Evolutionary conservation across 2,329 filamentous ascomycete genomes (phyloP).

Genomic region (Phaeosphaeria sp.): DNA sequence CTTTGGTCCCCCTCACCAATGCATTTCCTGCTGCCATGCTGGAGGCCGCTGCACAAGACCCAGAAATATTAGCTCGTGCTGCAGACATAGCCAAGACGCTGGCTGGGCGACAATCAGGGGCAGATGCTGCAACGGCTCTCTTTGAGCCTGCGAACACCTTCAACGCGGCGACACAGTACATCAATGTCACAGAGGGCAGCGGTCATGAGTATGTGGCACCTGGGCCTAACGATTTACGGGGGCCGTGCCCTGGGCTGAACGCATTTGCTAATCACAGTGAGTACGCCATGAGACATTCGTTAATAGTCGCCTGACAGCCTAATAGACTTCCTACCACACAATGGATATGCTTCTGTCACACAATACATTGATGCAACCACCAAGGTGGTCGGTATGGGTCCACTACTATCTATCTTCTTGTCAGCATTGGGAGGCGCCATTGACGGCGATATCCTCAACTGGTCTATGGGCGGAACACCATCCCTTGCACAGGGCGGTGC

Average conservation of each 20-base stretch:
- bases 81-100: conserved; percentile 19
- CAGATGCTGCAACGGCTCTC: conserved; percentile 23
- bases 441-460: conserved; percentile 26
- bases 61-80: conserved; percentile 20
- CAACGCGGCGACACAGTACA: conserved; percentile 21
- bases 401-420: conserved; percentile 18
- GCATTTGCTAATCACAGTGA: conserved; percentile 32
- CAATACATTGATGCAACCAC: conserved; percentile 29
- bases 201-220: conserved; percentile 34
- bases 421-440: conserved; percentile 24
- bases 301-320: neutral
- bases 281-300: neutral
- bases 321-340: conserved; percentile 28
- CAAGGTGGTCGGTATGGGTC: conserved; percentile 31
- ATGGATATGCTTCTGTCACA: conserved; percentile 24
- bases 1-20: conserved; percentile 15
- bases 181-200: conserved; percentile 24
- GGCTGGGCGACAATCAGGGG: conserved; percentile 21
- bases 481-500: conserved; percentile 23
- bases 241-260: conserved; percentile 33
- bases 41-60: conserved; percentile 27
- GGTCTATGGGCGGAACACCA: conserved; percentile 31
- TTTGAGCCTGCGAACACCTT: conserved; percentile 31
- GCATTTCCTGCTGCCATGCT: conserved; percentile 30
- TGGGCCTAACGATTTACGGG: conserved; percentile 28